Conservation (phyloP, 2,329 filamentous ascomycete species). For the Phaeosphaeria sp. region DNA sequence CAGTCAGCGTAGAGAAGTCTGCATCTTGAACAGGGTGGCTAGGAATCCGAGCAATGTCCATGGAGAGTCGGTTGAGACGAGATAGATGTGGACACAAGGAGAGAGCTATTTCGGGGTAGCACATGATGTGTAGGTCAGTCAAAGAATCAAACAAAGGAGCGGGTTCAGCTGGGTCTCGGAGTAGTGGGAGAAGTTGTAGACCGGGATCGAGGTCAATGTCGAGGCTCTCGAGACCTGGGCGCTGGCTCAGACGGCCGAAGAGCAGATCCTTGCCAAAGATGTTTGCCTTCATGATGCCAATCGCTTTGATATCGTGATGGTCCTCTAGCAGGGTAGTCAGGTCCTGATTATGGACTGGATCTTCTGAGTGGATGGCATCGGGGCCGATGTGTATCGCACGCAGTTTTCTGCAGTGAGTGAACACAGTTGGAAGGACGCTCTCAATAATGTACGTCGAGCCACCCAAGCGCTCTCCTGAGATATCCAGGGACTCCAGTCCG, state of each 20-base stretch:
- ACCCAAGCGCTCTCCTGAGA: slow-evolving; percentile 33
- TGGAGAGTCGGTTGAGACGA: slow-evolving; percentile 30
- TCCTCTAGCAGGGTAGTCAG: slow-evolving; percentile 29
- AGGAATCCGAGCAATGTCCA: slow-evolving; percentile 38
- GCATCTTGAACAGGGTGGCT: slow-evolving; percentile 14
- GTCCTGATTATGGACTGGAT: slow-evolving; percentile 28
- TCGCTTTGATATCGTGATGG: slow-evolving; percentile 22
- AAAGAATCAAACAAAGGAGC: slow-evolving; percentile 28
- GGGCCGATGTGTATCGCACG: slow-evolving; percentile 35
- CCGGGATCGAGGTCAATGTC: slow-evolving; percentile 43
- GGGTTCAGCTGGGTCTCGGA: slow-evolving; percentile 20
- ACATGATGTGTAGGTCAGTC: slow-evolving; percentile 33
- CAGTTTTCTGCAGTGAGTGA: slow-evolving; percentile 28
- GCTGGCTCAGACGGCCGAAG: slow-evolving; percentile 35
- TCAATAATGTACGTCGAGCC: slow-evolving; percentile 28
- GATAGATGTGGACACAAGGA: slow-evolving; percentile 32
- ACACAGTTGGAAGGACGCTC: slow-evolving; percentile 29
- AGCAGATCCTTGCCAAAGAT: slow-evolving; percentile 33
- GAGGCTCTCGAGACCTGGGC: slow-evolving; percentile 29
- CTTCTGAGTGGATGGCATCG: slow-evolving; percentile 21
- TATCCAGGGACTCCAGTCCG: slow-evolving; percentile 31
- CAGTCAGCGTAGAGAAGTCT: slow-evolving; percentile 30
- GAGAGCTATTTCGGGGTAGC: slow-evolving; percentile 41
- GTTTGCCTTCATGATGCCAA: slow-evolving; percentile 32
- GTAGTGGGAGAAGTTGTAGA: slow-evolving; percentile 25